These are phyloP conservation scores for Boletellus ananas DNA, from an alignment of 768 basidiomycete species.

Conservation along the genomic window DNA sequence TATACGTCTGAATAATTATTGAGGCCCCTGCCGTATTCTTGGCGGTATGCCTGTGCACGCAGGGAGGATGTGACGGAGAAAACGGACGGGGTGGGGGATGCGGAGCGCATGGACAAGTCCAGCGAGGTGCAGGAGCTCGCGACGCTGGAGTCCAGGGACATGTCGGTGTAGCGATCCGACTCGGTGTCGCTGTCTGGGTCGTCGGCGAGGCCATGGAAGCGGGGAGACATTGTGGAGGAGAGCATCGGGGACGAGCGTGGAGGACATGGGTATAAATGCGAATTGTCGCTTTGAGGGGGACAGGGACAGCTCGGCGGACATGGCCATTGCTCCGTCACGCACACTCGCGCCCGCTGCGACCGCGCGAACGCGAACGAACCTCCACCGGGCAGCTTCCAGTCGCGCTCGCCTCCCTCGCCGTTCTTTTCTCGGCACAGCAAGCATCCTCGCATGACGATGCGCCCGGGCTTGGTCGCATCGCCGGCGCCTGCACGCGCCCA, in stretches of 20 bases:
- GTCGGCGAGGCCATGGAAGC: conserved; percentile 24
- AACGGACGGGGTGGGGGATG: conserved; percentile 66
- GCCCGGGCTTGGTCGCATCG: conserved; percentile 16
- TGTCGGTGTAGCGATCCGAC: conserved; percentile 42
- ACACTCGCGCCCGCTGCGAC: conserved; percentile 22
- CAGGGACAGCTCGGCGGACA: conserved; percentile 30
- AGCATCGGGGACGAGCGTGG: conserved; percentile 5
- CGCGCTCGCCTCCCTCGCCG: not conserved
- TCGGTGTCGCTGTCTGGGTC: conserved; percentile 45
- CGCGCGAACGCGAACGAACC: conserved; percentile 21
- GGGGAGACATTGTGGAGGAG: conserved; percentile 14
- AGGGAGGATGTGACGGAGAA: conserved; percentile 65
- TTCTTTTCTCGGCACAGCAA: conserved; percentile 1
- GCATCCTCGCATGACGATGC: not conserved
- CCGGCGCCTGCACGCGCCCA: conserved; percentile 8
- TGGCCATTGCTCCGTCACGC: conserved; percentile 29
- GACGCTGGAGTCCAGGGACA: conserved; percentile 38
- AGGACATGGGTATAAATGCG: conserved; percentile 22
- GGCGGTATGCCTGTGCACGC: conserved; percentile 52
- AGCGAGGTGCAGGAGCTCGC: conserved; percentile 55
- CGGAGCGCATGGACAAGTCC: conserved; percentile 57
- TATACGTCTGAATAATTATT: conserved; percentile 82
- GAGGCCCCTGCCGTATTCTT: conserved; percentile 65
- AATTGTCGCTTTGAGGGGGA: conserved; percentile 7
- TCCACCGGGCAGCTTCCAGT: not conserved